Evolutionary conservation across 345 rosid genomes (phyloP).

Genomic region (Lepidium aucheri): DNA sequence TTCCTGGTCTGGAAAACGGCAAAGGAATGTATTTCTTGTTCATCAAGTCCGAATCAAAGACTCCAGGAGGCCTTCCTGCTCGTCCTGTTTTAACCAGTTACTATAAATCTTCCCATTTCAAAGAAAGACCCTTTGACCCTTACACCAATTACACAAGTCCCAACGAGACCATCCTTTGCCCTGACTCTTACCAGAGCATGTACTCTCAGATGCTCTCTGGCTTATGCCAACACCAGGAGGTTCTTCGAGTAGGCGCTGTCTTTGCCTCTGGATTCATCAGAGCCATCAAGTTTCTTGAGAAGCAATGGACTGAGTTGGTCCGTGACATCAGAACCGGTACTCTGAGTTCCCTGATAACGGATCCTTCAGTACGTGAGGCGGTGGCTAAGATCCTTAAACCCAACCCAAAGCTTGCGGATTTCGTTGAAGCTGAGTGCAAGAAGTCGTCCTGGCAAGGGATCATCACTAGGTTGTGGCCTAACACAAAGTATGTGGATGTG

Average conservation of each 20-base stretch:
- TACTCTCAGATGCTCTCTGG: constrained; percentile 76
- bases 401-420: constrained; percentile 52
- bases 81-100: constrained; percentile 72
- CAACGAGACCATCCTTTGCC: constrained; percentile 65
- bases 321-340: constrained; percentile 50
- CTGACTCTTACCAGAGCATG: constrained; percentile 79
- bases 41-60: constrained; percentile 65
- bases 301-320: constrained; percentile 46
- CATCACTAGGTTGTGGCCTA: constrained; percentile 67
- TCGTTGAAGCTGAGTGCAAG: constrained; percentile 43
- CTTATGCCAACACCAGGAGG: constrained; percentile 53
- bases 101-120: constrained; percentile 69
- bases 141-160: constrained; percentile 83
- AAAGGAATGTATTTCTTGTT: constrained; percentile 80
- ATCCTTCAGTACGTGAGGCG: constrained; percentile 49
- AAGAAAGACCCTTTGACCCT: constrained; percentile 56
- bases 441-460: constrained; percentile 64
- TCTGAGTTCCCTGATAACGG: constrained; percentile 43
- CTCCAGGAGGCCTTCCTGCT: constrained; percentile 67
- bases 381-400: constrained; percentile 56
- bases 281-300: constrained; percentile 71
- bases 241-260: constrained; percentile 75
- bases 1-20: constrained; percentile 61
- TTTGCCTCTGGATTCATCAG: constrained; percentile 81
- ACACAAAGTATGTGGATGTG: constrained; percentile 84